A percentile compares a stretch with the other conserved stretches of the same genome.
Evolutionary conservation across 495 filamentous ascomycete genomes (phyloP).

Genomic region (Penicillium mononematosum): DNA sequence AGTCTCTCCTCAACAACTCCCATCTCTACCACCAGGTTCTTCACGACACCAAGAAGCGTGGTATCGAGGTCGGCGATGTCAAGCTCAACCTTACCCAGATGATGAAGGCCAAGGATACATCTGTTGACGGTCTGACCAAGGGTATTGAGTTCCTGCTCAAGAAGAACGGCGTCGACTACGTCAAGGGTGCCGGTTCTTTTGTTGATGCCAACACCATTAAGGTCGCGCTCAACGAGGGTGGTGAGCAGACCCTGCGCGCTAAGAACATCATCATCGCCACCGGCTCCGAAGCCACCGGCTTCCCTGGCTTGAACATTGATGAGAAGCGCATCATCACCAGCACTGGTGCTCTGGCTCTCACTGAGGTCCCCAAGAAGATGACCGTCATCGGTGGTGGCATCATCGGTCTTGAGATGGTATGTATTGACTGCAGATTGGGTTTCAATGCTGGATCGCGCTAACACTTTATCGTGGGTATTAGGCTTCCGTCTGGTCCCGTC

Average conservation of each 20-base stretch:
- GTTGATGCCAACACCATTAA: slow-evolving; percentile 87
- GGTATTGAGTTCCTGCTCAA: slow-evolving; percentile 97
- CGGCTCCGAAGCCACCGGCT: slow-evolving; percentile 89
- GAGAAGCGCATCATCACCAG: slow-evolving; percentile 96
- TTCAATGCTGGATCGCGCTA: background rate
- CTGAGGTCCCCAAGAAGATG: slow-evolving; percentile 95
- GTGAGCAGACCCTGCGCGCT: slow-evolving; percentile 75
- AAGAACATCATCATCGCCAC: slow-evolving; percentile 99
- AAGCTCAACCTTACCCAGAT: slow-evolving; percentile 91
- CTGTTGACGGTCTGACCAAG: slow-evolving; percentile 88
- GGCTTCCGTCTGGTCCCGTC: slow-evolving; percentile 93
- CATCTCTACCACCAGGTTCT: slow-evolving; percentile 97
- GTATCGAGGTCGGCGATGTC: slow-evolving; percentile 94
- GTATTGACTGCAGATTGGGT: slow-evolving; percentile 12
- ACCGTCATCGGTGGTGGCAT: slow-evolving; percentile 97
- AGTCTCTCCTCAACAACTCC: slow-evolving; percentile 99
- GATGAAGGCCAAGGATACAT: slow-evolving; percentile 97
- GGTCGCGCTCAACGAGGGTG: slow-evolving; percentile 85
- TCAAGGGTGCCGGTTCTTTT: slow-evolving; percentile 89
- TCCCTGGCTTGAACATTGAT: slow-evolving; percentile 92
- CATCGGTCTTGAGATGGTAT: slow-evolving; percentile 95
- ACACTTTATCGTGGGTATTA: slow-evolving; percentile 26
- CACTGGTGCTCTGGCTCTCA: slow-evolving; percentile 86
- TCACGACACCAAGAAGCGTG: slow-evolving; percentile 95
- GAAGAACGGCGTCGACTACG: slow-evolving; percentile 97